Percentiles rank a stretch among this genome's conserved stretches.
Conservation (phyloP, 2,329 filamentous ascomycete genomes). For the Exophiala spinifera region DNA sequence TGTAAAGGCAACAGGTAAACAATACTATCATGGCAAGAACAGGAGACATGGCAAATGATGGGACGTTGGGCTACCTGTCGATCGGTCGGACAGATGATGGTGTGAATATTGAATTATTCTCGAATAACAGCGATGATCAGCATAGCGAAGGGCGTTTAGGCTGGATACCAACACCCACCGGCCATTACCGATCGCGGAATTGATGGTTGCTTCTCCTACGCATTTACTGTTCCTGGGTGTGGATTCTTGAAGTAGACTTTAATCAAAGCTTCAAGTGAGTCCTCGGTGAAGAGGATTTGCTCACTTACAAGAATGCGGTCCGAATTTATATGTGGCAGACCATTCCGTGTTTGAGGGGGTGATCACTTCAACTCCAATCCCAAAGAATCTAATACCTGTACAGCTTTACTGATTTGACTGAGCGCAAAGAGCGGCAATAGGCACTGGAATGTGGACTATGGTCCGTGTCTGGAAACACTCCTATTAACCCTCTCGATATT, state of each 20-base stretch:
- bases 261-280: background rate
- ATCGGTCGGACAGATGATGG: background rate
- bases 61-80: slow-evolving; percentile 2
- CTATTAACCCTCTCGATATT: background rate
- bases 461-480: background rate
- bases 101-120: background rate
- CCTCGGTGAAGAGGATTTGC: too few species aligned
- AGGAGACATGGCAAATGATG: slow-evolving; percentile 13
- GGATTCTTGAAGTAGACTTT: background rate
- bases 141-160: slow-evolving; percentile 1
- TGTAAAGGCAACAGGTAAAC: slow-evolving; percentile 30
- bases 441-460: slow-evolving; percentile 4
- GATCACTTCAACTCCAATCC: too few species aligned
- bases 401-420: too few species aligned
- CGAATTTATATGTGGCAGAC: background rate
- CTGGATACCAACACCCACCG: background rate
- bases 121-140: background rate
- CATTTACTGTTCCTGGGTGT: background rate
- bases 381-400: too few species aligned
- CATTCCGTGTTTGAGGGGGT: too few species aligned
- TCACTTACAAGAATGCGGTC: too few species aligned
- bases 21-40: slow-evolving; percentile 7
- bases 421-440: background rate
- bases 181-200: background rate
- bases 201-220: background rate